A percentile compares a stretch with the other conserved stretches of the same genome.
Evolutionary conservation across 169 alveolate species (phyloP).

Genomic region (Plasmodium gallinaceum): DNA sequence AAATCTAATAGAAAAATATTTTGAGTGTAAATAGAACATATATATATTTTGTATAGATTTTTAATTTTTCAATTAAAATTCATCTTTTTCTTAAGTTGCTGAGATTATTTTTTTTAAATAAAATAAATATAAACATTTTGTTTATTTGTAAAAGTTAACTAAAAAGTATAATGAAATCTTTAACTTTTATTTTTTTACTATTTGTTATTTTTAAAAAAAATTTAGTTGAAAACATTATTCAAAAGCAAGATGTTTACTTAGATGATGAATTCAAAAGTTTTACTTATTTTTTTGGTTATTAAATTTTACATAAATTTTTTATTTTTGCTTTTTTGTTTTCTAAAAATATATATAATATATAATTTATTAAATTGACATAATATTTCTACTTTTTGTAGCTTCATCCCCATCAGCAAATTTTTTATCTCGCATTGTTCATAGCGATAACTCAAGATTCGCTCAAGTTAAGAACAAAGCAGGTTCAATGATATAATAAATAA

Average conservation of each 20-base stretch:
- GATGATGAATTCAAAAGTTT: conserved; percentile 74
- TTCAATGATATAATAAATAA: conserved; percentile 1
- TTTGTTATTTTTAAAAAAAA: conserved; percentile 36
- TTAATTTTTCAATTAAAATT: too few relatives aligned
- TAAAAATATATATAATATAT: background rate
- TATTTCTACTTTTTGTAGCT: conserved; percentile 21
- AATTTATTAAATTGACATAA: background rate
- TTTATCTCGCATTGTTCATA: conserved; percentile 58
- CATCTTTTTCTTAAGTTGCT: too few relatives aligned
- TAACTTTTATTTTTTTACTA: conserved; percentile 1
- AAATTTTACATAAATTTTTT: background rate
- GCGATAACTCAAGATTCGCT: conserved; percentile 56
- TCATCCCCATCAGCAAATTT: conserved; percentile 74
- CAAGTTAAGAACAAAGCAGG: conserved; percentile 48
- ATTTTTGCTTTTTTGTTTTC: background rate
- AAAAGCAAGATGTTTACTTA: conserved; percentile 54
- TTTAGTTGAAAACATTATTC: conserved; percentile 14
- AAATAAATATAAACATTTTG: background rate
- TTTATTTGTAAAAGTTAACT: conserved; percentile 4
- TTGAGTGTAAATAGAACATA: background rate
- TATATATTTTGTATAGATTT: too few relatives aligned
- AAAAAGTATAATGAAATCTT: conserved; percentile 23
- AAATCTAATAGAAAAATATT: background rate
- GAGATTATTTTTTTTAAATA: too few relatives aligned
- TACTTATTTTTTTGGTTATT: conserved; percentile 67